Percentiles rank a stretch among this genome's conserved stretches.
phyloP scores from a whole-genome alignment of 257 asterid species.

The Nicotiana tabacum region DNA sequence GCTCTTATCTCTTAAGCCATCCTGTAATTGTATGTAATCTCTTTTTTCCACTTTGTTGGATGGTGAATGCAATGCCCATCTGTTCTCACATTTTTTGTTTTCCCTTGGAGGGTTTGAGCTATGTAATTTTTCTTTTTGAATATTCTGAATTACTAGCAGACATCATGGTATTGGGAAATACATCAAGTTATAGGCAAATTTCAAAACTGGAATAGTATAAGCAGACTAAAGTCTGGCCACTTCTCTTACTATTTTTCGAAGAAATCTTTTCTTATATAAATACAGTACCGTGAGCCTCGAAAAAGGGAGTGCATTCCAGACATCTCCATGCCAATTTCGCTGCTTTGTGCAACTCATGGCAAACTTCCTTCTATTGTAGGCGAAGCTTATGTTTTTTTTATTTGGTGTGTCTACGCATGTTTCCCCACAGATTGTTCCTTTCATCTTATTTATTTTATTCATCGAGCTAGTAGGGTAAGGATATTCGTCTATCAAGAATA shows the following conservation, averaged over 20 bases:
- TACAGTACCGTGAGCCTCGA: no score
- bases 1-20: neutral
- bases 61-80: neutral
- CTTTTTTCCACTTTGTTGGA: neutral
- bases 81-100: neutral
- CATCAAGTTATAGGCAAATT: neutral
- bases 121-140: neutral
- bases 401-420: no score
- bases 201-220: neutral
- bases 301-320: no score
- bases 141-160: neutral
- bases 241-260: neutral
- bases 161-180: neutral
- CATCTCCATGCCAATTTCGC: no score
- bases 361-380: no score
- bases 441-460: no score
- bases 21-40: slow-evolving; percentile 1
- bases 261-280: neutral
- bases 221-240: neutral
- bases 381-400: no score
- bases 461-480: no score
- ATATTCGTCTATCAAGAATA: no score
- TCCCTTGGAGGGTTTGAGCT: neutral
- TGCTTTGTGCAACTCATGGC: no score
- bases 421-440: no score